phyloP scores from a whole-genome alignment of 129 eudicot species.

The Flaveria trinervia region DNA sequence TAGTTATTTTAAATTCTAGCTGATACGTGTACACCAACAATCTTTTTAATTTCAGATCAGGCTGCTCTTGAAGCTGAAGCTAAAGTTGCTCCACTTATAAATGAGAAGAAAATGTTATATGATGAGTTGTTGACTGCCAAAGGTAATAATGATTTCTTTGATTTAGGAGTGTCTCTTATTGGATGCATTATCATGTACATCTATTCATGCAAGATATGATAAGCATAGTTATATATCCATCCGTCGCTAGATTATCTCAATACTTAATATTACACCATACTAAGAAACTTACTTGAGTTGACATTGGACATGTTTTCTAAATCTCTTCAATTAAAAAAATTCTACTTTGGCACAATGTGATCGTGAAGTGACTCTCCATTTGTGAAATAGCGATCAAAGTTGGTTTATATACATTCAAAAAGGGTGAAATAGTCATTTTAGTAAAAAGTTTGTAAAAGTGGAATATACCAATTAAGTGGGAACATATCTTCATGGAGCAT shows the following conservation, averaged over 20 bases:
- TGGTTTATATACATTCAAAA: background rate
- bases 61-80: constrained; percentile 96
- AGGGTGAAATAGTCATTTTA: background rate
- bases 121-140: constrained; percentile 83
- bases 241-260: background rate
- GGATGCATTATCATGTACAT: background rate
- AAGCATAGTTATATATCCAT: constrained; percentile 8
- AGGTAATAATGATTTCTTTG: constrained; percentile 50
- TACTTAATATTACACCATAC: constrained; percentile 10
- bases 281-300: constrained; percentile 20
- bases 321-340: background rate
- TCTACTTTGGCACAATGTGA: background rate
- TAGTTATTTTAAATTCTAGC: constrained; percentile 13
- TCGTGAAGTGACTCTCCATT: constrained; percentile 7
- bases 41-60: constrained; percentile 65
- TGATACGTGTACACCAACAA: constrained; percentile 26
- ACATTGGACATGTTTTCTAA: background rate
- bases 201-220: constrained; percentile 11
- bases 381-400: constrained; percentile 8
- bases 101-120: constrained; percentile 79
- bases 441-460: constrained; percentile 4
- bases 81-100: constrained; percentile 70
- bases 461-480: background rate
- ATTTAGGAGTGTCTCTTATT: constrained; percentile 5
- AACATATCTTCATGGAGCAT: background rate